Evolutionary conservation across 768 basidiomycete genomes (phyloP).

Genomic region (Sistotremastrum suecicum): DNA sequence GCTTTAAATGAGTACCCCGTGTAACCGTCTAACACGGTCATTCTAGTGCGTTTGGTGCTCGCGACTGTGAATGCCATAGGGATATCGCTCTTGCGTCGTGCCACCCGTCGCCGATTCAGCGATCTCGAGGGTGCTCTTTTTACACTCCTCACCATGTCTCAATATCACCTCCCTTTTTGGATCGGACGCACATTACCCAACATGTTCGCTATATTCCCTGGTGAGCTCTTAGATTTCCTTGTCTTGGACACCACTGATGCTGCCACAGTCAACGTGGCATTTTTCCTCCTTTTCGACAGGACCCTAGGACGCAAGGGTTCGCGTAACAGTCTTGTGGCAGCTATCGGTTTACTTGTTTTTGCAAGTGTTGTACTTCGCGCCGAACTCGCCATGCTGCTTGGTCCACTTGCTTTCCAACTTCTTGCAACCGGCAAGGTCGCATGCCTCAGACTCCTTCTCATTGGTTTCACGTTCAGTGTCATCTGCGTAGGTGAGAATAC

Average conservation of each 20-base stretch:
- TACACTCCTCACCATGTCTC: conserved; percentile 55
- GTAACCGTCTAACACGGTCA: background rate
- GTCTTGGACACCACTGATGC: background rate
- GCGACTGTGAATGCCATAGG: conserved; percentile 48
- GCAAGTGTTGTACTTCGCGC: conserved; percentile 63
- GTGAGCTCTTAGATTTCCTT: conserved; percentile 23
- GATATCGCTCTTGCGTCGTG: conserved; percentile 49
- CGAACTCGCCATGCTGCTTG: conserved; percentile 60
- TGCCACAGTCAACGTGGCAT: conserved; percentile 41
- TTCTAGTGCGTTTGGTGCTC: conserved; percentile 58
- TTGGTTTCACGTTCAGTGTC: conserved; percentile 35
- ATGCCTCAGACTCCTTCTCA: conserved; percentile 28
- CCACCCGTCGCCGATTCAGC: conserved; percentile 53
- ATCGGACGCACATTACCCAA: conserved; percentile 90
- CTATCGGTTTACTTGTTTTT: conserved; percentile 50
- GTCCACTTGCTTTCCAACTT: conserved; percentile 42
- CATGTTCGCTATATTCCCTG: conserved; percentile 75
- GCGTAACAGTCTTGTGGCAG: conserved; percentile 9
- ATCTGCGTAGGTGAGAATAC: conserved; percentile 33
- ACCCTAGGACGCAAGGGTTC: conserved; percentile 21
- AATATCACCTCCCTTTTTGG: conserved; percentile 91
- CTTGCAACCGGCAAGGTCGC: conserved; percentile 28
- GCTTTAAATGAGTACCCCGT: background rate
- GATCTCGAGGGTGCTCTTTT: conserved; percentile 41
- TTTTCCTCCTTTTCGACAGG: conserved; percentile 32